Evolutionary conservation across 306 rosid species (phyloP), one percentile per base, ranked within the genome.

Genomic region (Carpinus fangiana): DNA sequence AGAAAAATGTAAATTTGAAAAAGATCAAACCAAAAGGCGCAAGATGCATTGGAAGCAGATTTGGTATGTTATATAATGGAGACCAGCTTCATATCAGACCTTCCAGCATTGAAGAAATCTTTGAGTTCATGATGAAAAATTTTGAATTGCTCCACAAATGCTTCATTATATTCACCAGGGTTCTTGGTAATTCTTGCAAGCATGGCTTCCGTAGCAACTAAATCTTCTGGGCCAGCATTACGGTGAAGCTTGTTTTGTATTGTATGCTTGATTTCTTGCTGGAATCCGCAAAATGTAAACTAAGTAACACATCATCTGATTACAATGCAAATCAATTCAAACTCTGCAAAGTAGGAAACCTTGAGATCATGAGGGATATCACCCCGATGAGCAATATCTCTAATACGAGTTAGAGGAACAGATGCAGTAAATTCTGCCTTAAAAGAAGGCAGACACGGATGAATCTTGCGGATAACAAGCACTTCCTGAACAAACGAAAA

Each of bases 211-310:
- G 98, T 93, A 76, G 98, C 94, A 86, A 95, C 83, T 87, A 95
- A 86, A 87, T 95, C 98, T 86, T 95, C 98, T 31, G 98, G 98
- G 31, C 98, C 98, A 65, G 98, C 98, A 87, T 87, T 91, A 23
- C 98, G 95, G 72, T 93, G 99, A 86, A 95, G 99, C 85, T 95
- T 95, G 93, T 95, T 95, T 88, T 95, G 99, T 85, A 95, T 93
- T 71, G 99, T 93, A 80, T 95, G 98, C 82, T 95, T 95, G 79
- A 95, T 95, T 82, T 93, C 92, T 84, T 80, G 87, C 99, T 95
- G 97, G 59, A 80, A 73, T 76, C 50, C 21, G 60, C 79, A 69
- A 59, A 80, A 77, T 52, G 52, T 45, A 74, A 13, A 80, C 69
- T 26, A 81, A 51, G 77, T 75, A 80, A 79, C 66, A 81, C 51